Evolutionary conservation across 2,329 filamentous ascomycete genomes (phyloP), one percentile per base, ranked within the genome.

Genomic region (Neonectria hederae): DNA sequence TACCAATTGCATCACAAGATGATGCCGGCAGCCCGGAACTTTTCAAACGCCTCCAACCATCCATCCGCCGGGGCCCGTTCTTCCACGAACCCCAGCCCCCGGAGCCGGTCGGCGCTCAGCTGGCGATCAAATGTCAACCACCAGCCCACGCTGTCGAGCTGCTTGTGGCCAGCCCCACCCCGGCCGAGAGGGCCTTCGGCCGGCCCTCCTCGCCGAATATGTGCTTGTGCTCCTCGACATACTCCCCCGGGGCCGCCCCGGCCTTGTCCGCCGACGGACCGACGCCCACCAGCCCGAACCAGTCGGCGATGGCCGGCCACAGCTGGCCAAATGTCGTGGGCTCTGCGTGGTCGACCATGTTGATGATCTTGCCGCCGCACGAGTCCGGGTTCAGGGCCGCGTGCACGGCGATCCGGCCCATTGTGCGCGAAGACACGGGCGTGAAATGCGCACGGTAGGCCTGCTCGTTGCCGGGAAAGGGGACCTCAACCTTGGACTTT

Each of bases 101-200:
- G 76, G 13, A 83, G 70, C 30, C 76, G 79, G 24, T 78, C 74
- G 52, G 82, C 69, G 58, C 80, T 82, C 67, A 85, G 71, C 54
- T 84, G 80, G 24, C 83, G 76, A 64, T 85, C 82, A 65, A 85
- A 84, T 6, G 78, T 80, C 54, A 85, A 72, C 81, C 82, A 79
- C 72, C 77, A 79, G 26, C 82, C 79, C n/a, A 83, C 74, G 63
- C 79, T 75, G 68, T 84, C 77, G 46, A 83, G 65, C 68, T 83
- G 76, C 59, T 73, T 65, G 22, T 73, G 72, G 0, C 81, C 81
- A 7, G 69, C 74, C 0, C 77, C 4, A 82, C 80, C 0, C 80
- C 80, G 3, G 70, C 69, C 3, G 46, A 64, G 4, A 69, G 24
- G 3, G 74, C 79, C 49, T 68, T 77, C 0, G 26, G 53, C 30